phyloP scores from a whole-genome alignment of 768 basidiomycete genomes.

The Amyloporia xantha region DNA sequence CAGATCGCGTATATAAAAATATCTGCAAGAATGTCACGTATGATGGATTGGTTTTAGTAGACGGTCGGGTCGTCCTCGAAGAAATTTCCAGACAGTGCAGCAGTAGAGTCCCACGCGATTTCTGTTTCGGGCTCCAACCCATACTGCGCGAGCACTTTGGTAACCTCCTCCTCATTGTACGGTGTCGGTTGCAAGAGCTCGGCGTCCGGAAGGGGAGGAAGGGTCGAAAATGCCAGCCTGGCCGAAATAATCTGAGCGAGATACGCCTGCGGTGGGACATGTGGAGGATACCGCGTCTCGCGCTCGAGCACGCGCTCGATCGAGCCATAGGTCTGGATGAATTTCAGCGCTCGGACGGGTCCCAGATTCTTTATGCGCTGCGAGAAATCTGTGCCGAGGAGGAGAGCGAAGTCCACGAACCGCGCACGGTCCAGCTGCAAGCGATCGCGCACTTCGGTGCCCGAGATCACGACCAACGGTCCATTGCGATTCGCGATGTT shows the following conservation, averaged over 20 bases:
- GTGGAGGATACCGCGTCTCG: constrained; percentile 45
- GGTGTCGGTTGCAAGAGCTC: constrained; percentile 28
- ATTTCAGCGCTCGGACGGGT: constrained; percentile 67
- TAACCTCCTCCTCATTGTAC: constrained; percentile 37
- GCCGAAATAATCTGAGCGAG: constrained; percentile 58
- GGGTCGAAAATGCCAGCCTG: constrained; percentile 53
- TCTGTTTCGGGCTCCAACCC: constrained; percentile 27
- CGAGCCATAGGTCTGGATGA: constrained; percentile 61
- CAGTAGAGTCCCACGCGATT: constrained; percentile 36
- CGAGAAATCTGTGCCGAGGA: constrained; percentile 89
- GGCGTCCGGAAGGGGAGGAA: constrained; percentile 55
- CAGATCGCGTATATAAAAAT: no score
- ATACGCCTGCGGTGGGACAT: constrained; percentile 43
- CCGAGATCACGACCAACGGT: constrained; percentile 61
- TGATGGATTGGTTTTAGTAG: background rate
- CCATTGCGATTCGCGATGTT: constrained; percentile 57
- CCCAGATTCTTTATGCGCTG: constrained; percentile 80
- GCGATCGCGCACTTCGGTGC: constrained; percentile 49
- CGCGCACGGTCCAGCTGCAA: constrained; percentile 50
- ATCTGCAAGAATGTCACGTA: no score
- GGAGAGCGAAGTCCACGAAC: constrained; percentile 79
- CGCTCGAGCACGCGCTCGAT: constrained; percentile 64
- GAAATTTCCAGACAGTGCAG: constrained; percentile 54
- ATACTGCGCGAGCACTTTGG: constrained; percentile 43
- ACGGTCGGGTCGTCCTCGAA: constrained; percentile 53